Evolutionary conservation across 306 rosid genomes (phyloP).

Genomic region (Nissolia schottii): DNA sequence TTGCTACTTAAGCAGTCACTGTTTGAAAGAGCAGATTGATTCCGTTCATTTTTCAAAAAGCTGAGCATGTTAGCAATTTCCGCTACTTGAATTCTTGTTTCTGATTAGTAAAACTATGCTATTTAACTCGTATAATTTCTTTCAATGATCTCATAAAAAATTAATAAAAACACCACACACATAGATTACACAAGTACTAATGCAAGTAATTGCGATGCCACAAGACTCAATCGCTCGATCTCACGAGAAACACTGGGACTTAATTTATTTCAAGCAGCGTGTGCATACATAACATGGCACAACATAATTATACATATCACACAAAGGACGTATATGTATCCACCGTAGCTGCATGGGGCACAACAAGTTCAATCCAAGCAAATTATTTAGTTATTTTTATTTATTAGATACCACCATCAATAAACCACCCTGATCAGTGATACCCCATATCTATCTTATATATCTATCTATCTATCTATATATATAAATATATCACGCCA

Average conservation of each 20-base stretch:
- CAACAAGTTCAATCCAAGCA: slow-evolving; percentile 5
- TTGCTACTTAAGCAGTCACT: too few species aligned
- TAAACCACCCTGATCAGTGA: not conserved
- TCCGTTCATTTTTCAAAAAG: too few species aligned
- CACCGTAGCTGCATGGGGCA: not conserved
- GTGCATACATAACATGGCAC: not conserved
- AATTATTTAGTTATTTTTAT: not conserved
- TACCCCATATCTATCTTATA: not conserved
- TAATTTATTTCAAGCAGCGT: not conserved
- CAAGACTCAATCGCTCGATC: not conserved
- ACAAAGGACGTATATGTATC: not conserved
- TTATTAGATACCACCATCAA: not conserved
- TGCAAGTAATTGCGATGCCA: not conserved
- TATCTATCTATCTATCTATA: not conserved
- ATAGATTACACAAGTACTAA: not conserved
- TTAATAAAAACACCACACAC: not conserved
- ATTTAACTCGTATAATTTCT: not conserved
- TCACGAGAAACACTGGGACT: not conserved
- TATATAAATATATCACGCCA: too few species aligned
- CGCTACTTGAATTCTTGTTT: too few species aligned
- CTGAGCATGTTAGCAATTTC: too few species aligned
- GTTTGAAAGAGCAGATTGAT: too few species aligned
- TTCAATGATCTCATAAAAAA: not conserved
- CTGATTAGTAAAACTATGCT: not conserved
- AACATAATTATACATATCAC: not conserved